Base-by-base conservation (phyloP, 2,329 filamentous ascomycete species). In the Nigrospora osmanthi region DNA sequence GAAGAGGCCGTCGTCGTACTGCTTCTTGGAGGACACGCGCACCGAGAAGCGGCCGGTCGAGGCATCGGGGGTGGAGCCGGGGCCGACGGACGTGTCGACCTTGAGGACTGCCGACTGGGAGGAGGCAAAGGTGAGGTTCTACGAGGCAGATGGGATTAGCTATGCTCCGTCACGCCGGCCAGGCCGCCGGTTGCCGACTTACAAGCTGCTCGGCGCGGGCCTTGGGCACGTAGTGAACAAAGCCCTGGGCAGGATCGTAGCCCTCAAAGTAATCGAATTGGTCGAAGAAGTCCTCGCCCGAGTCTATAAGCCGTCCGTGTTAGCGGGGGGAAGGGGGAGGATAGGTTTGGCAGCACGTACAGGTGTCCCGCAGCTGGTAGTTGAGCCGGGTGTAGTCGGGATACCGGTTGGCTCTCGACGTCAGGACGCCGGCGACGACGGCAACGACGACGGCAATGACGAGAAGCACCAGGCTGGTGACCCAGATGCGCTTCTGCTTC, bases 71-170 rank as follows among this genome's bases (percentile, higher is more conserved):
- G 53, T 49, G 28, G 65, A 67, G 2, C 54, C 49, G 3, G 69
- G 73, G 10, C 70, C 70, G 14, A 80, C 75, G 2, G 69, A 71
- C 11, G 78, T 80, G 57, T 85, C 81, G 41, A 85, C 81, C 37
- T 66, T 69, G 30, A 86, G 58, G 15, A 85, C 54, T 11, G 80
- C 80, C 0, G 75, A 69, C 35, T 64, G 62, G 1, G 66, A 54
- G 1, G 73, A 71, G 6, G 80, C 76, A 53, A 77, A 78, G 0
- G 83, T 85, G 31, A 86, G 70, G 61, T 86, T 86, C 73, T 77
- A 41, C 17, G 43, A 41, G 13, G 36, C 23, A 35, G 15, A 2
- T 28, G 2, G 23, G 2, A 7, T 28, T 28, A 28, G 23, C 23
- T 7, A 28, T 28, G 23, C 23, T 28, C 23, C 23, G 7, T 28